Percentiles rank a stretch among this genome's conserved stretches.
Evolutionary conservation across 1,284 basidiomycete genomes (phyloP).

Genomic region (Bjerkandera adusta): DNA sequence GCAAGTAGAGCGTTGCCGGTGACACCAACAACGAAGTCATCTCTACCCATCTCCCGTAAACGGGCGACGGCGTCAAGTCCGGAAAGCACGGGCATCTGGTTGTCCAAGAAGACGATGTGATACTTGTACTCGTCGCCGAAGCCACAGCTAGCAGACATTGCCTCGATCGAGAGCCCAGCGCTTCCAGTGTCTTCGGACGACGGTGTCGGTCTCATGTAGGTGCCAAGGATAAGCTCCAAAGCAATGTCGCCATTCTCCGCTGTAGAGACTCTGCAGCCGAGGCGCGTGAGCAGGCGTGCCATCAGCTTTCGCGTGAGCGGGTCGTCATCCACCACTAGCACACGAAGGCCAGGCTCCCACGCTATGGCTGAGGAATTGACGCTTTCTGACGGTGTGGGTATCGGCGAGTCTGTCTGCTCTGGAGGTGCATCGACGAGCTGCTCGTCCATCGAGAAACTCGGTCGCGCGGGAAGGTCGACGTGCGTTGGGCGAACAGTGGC

Average conservation of each 20-base stretch:
- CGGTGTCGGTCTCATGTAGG: conserved; percentile 24
- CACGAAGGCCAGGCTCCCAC: conserved; percentile 46
- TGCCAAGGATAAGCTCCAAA: conserved; percentile 66
- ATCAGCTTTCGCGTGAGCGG: conserved; percentile 79
- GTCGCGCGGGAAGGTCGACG: conserved; percentile 17
- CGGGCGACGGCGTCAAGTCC: conserved; percentile 72
- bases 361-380: conserved; percentile 22
- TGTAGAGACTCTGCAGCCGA: conserved; percentile 75
- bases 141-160: not conserved
- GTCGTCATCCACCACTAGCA: conserved; percentile 80
- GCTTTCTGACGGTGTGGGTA: conserved; percentile 10
- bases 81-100: conserved; percentile 84
- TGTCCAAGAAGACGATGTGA: conserved; percentile 82
- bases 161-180: conserved; percentile 22
- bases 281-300: conserved; percentile 74
- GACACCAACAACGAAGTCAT: conserved; percentile 77
- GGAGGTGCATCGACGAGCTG: conserved; percentile 7
- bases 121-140: conserved; percentile 41
- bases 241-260: conserved; percentile 90
- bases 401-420: too few relatives aligned
- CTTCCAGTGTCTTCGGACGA: conserved; percentile 30
- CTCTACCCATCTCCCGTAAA: conserved; percentile 63
- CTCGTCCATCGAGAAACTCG: conserved; percentile 20
- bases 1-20: conserved; percentile 68
- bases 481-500: conserved; percentile 20